Evolutionary conservation across 2,329 filamentous ascomycete species (phyloP).

Genomic region (Alternaria sp.): DNA sequence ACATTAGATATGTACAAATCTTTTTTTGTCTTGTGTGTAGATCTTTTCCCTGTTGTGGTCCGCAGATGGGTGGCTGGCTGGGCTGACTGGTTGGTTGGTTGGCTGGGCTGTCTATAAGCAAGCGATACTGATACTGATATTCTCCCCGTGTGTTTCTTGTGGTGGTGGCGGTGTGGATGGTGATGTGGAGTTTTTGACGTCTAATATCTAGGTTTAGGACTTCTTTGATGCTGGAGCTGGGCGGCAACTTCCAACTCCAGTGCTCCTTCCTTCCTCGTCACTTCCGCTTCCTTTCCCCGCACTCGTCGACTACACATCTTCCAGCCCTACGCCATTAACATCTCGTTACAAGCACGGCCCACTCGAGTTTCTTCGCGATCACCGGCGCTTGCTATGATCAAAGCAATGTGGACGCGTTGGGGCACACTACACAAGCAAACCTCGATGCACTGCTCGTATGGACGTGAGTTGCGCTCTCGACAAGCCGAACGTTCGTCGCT

Average conservation of each 20-base stretch:
- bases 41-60: neutral
- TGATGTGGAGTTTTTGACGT: neutral
- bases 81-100: neutral
- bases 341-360: too few species aligned
- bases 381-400: neutral
- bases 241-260: too few species aligned
- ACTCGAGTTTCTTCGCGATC: fast-evolving
- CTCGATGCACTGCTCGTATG: fast-evolving
- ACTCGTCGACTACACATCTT: too few species aligned
- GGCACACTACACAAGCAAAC: neutral
- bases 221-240: too few species aligned
- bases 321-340: too few species aligned
- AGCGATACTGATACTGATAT: too few species aligned
- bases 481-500: neutral
- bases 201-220: neutral
- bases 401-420: fast-evolving
- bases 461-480: neutral
- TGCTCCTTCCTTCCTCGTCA: too few species aligned
- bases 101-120: neutral
- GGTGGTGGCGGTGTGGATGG: neutral
- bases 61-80: neutral
- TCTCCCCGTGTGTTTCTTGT: too few species aligned
- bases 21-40: neutral
- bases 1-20: neutral
- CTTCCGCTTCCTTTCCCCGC: neutral